Base-by-base conservation (phyloP, 192 early-diverging fungal species). In the Fimicolochytrium jonesii region DNA sequence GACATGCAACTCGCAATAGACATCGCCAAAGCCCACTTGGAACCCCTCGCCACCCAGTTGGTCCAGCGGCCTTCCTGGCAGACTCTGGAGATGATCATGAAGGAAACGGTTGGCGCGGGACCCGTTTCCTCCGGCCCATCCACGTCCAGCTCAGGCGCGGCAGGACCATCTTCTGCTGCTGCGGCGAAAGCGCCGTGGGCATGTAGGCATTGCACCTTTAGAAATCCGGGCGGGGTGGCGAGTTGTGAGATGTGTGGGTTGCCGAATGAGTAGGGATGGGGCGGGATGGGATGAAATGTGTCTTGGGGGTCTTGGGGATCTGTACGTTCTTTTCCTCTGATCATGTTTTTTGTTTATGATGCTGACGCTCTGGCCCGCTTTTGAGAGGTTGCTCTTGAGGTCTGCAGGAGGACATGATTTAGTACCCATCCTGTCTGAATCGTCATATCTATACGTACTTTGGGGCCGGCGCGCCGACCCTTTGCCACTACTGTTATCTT, bases 161-260 rank as follows among this genome's bases (percentile, higher is more conserved):
- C 44, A 34, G 59, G 25, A 42, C 57, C 30, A 45, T 35, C 44
- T 31, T 13, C 26, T 23, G 20, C 25, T 22, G 46, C 69, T 22
- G 81, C 75, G 54, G 61, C 68, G 65, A 41, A 30, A 43, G 25
- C 36, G 25, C 43, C 79, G 42, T 83, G 82, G 76, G 75, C 73
- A 39, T 93, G 90, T 67, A 72, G 79, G 46, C 87, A 91, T 67
- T 92, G 92, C 69, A 94, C 92, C 13, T 91, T 84, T 68, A 54
- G 66, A n/a, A 94, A 94, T 70, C 68, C 76, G 29, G 66, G 61
- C 23, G 65, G 74, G 0, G 77, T 74, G 30, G 78, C 73, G 46
- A 85, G 71, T 28, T 93, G 92, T 67, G 88, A 90, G 66, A 90
- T 92, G 77, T 94, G 92, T 67, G 88, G 86, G 20, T 74, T 92